Base-by-base conservation (phyloP, 2,329 filamentous ascomycete species). In the Piedraia hortae region DNA sequence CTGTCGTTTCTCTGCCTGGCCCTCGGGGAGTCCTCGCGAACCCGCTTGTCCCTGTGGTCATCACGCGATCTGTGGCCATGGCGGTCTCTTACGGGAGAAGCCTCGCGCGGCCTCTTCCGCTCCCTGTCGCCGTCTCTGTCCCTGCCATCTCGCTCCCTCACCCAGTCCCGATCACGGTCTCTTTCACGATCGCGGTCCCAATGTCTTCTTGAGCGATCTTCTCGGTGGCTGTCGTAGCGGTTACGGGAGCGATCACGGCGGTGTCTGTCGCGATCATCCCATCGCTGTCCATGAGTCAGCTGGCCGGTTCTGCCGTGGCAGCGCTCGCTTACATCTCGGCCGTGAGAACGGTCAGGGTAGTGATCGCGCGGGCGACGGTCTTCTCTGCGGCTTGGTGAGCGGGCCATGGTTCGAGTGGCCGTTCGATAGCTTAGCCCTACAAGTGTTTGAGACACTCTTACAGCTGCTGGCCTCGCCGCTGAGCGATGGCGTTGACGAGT, bases 1-100 rank as follows among this genome's bases (percentile, higher is more conserved):
- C 67, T 68, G 23, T 31, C 23, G 19, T 34, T 30, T 18, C 34
- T 31, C 7, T 20, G 24, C 23, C 27, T 27, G 26, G 31, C 24
- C 34, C 33, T 15, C 26, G 32, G 23, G 23, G 26, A 23, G 10
- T 25, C 22, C 18, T 31, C 30, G 20, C 27, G 30, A 18, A 26
- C 31, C 22, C 28, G 26, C 18, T 26, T 26, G 24, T 33, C 27
- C 25, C 33, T 27, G 27, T 28, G 27, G 26, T 29, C 25, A 27
- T 32, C 28, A 22, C 27, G 29, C 11, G 28, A 20, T 11, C 27
- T 23, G 15, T 31, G 28, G 8, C 28, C 25, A 15, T 31, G 16
- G 16, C 25, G 24, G 15, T 28, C 27, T 29, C 32, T 34, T 28
- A 34, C 31, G 23, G 29, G 31, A 19, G 26, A 27, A 5, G n/a